A percentile compares a stretch with the other conserved stretches of the same genome.
These are phyloP conservation scores for Niebla homalea DNA, from an alignment of 495 filamentous ascomycete genomes.

Conservation along the genomic window DNA sequence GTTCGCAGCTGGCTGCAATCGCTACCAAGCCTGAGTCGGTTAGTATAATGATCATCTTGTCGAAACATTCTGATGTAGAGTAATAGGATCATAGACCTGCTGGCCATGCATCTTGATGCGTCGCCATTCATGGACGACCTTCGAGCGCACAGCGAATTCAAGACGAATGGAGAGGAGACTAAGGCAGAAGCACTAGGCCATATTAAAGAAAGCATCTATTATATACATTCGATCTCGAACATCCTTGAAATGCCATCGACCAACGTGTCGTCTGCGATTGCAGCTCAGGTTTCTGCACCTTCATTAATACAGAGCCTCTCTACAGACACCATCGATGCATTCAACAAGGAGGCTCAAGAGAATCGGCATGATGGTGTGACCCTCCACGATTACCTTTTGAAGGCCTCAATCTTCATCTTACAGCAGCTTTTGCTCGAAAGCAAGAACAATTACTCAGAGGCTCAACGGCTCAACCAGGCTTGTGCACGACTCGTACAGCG, in stretches of 20 bases:
- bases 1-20: constrained; percentile 73
- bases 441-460: too few species aligned
- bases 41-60: constrained; percentile 13
- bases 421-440: too few species aligned
- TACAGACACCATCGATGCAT: too few species aligned
- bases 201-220: constrained; percentile 63
- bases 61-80: not conserved
- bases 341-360: too few species aligned
- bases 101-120: constrained; percentile 15
- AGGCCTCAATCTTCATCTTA: not conserved
- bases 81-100: constrained; percentile 32
- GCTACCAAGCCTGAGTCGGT: constrained; percentile 53
- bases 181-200: constrained; percentile 37
- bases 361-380: not conserved
- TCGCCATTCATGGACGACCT: not conserved
- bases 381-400: not conserved
- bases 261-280: constrained; percentile 46
- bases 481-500: too few species aligned
- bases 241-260: constrained; percentile 51
- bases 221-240: constrained; percentile 61
- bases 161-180: not conserved
- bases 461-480: too few species aligned
- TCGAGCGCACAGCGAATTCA: not conserved
- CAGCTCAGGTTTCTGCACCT: constrained; percentile 19
- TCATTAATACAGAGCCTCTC: too few species aligned